Percentiles rank a stretch among this genome's conserved stretches.
phyloP scores from a whole-genome alignment of 2,329 filamentous ascomycete genomes.

The Lachnellula suecica region DNA sequence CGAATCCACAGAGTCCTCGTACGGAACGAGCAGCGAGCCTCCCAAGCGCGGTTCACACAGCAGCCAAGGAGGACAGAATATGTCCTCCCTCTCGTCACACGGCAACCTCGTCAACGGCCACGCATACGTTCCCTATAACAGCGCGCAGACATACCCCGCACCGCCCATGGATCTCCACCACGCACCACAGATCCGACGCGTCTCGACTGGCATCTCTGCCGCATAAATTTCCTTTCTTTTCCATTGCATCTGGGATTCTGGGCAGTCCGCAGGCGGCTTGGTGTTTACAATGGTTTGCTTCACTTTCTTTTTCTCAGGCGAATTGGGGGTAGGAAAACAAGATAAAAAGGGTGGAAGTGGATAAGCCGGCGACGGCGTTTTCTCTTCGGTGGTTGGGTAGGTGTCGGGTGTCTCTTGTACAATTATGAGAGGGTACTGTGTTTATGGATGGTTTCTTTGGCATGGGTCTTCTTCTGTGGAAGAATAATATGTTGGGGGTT shows the following conservation, averaged over 20 bases:
- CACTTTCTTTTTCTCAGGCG: neutral
- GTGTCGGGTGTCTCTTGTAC: too few relatives aligned
- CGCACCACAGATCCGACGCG: neutral
- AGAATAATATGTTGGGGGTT: neutral
- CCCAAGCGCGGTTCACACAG: slow-evolving; percentile 17
- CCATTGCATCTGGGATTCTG: neutral
- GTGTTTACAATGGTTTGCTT: slow-evolving; percentile 1
- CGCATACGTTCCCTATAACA: slow-evolving; percentile 15
- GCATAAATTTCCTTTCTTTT: neutral
- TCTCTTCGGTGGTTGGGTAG: too few relatives aligned
- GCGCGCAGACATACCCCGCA: slow-evolving; percentile 4
- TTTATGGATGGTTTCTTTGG: neutral
- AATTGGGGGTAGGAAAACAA: slow-evolving; percentile 1
- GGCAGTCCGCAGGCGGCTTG: neutral
- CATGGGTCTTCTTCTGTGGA: neutral
- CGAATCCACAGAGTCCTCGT: slow-evolving; percentile 19
- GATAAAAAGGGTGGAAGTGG: neutral
- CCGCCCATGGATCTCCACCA: slow-evolving; percentile 5
- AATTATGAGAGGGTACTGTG: neutral
- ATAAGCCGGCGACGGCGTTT: neutral
- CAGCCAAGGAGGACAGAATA: slow-evolving; percentile 11
- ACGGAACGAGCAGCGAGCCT: slow-evolving; percentile 13
- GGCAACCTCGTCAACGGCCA: slow-evolving; percentile 18
- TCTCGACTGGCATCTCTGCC: slow-evolving; percentile 3
- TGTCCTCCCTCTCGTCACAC: slow-evolving; percentile 3